phyloP scores from a whole-genome alignment of 2,329 filamentous ascomycete species.

The Pestalotiopsis sp. region DNA sequence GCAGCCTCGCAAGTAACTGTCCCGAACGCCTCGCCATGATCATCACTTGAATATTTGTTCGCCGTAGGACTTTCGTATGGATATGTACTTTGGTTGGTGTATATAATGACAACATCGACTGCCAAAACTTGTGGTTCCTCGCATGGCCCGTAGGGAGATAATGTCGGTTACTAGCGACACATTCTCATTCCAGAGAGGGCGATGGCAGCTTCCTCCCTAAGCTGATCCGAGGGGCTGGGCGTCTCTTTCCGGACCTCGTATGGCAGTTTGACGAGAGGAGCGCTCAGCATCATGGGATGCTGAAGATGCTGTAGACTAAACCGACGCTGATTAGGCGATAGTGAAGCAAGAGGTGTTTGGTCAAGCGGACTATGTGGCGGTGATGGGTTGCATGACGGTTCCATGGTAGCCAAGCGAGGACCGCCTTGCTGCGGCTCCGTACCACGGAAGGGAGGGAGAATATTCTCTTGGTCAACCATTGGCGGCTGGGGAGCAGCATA shows the following conservation, averaged over 20 bases:
- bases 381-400: conserved; percentile 30
- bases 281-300: conserved; percentile 30
- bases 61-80: neutral
- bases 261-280: conserved; percentile 27
- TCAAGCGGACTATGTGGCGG: conserved; percentile 21
- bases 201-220: conserved; percentile 26
- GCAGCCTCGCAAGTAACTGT: neutral
- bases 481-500: neutral
- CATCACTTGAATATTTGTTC: neutral
- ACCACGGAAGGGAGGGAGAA: conserved; percentile 26
- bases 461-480: conserved; percentile 13
- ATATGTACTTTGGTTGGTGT: neutral
- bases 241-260: conserved; percentile 26
- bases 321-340: conserved; percentile 18
- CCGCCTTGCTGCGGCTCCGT: conserved; percentile 23
- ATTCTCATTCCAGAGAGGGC: conserved; percentile 9
- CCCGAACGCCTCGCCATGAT: neutral
- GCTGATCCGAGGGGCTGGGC: conserved; percentile 33
- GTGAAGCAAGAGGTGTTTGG: conserved; percentile 14
- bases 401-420: conserved; percentile 27
- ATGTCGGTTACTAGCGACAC: conserved; percentile 2
- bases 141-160: neutral
- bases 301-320: conserved; percentile 25
- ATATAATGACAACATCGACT: neutral
- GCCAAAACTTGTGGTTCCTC: too few species aligned